Evolutionary conservation across 1,284 basidiomycete species (phyloP).

Genomic region (Peniophora sp.): DNA sequence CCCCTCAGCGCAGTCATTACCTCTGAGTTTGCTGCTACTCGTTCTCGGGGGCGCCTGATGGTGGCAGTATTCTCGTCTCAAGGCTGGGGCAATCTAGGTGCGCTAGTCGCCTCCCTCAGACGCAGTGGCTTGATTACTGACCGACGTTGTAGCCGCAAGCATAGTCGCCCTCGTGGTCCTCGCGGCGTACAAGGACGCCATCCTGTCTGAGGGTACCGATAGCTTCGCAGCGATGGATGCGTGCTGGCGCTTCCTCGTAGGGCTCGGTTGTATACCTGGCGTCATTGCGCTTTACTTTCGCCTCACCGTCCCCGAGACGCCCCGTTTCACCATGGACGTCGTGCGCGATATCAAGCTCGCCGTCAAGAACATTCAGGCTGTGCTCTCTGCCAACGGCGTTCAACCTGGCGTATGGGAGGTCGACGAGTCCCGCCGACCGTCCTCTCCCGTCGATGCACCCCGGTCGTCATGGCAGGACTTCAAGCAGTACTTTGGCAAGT

Average conservation of each 20-base stretch:
- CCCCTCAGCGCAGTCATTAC: constrained; percentile 42
- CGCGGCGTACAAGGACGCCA: constrained; percentile 44
- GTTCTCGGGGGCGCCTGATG: constrained; percentile 49
- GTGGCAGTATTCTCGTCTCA: constrained; percentile 48
- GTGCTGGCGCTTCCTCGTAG: constrained; percentile 41
- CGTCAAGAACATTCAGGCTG: constrained; percentile 41
- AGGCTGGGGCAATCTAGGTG: constrained; percentile 46
- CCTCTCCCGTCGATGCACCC: constrained; percentile 36
- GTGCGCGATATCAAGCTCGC: constrained; percentile 56
- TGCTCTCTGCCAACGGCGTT: constrained; percentile 27
- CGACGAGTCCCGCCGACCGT: constrained; percentile 31
- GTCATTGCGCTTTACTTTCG: constrained; percentile 49
- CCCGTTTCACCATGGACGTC: constrained; percentile 68
- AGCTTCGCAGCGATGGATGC: constrained; percentile 26
- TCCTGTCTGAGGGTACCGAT: constrained; percentile 28
- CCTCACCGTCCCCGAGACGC: constrained; percentile 49
- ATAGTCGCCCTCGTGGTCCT: constrained; percentile 52
- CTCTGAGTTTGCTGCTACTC: constrained; percentile 57
- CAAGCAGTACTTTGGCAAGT: constrained; percentile 32
- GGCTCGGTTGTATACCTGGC: constrained; percentile 45
- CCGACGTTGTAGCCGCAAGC: constrained; percentile 28
- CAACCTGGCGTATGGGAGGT: constrained; percentile 24
- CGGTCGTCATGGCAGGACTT: constrained; percentile 41
- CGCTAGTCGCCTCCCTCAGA: constrained; percentile 7
- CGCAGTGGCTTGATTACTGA: neutral